Conservation (phyloP, 352 stramenopile species). For the Phytopythium delawarense region DNA sequence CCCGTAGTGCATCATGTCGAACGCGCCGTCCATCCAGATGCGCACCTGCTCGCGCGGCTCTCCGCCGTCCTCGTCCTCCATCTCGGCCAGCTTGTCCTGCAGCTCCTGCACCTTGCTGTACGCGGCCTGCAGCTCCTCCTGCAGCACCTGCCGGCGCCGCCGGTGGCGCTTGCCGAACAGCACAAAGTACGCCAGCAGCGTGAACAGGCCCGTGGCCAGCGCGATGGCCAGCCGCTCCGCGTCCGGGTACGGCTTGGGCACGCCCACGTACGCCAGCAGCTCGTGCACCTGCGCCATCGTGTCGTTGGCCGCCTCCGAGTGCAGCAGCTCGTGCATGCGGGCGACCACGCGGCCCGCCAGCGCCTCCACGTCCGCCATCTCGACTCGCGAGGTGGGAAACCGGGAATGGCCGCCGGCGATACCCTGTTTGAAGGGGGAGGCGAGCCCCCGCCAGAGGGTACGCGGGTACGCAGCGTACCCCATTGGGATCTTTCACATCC, state of each 20-base stretch:
- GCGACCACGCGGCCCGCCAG: constrained; percentile 52
- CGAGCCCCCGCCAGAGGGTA: not conserved
- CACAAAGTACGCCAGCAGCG: constrained; percentile 83
- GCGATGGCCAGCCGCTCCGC: constrained; percentile 82
- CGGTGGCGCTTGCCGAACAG: constrained; percentile 86
- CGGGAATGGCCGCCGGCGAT: constrained; percentile 5
- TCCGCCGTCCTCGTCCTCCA: constrained; percentile 69
- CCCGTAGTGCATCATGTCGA: constrained; percentile 99
- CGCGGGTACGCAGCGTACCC: not conserved
- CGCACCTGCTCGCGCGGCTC: constrained; percentile 88
- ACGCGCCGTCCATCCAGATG: constrained; percentile 99
- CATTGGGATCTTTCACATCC: not conserved
- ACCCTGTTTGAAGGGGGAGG: constrained; percentile 1
- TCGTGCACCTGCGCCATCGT: constrained; percentile 68
- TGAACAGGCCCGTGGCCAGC: constrained; percentile 74
- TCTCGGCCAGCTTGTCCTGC: constrained; percentile 79
- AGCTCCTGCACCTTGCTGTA: constrained; percentile 82
- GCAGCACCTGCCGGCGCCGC: constrained; percentile 54
- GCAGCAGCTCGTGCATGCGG: constrained; percentile 76
- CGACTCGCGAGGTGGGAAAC: not conserved
- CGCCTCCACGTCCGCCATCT: constrained; percentile 25
- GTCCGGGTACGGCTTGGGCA: constrained; percentile 84
- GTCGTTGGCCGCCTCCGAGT: constrained; percentile 65
- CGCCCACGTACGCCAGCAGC: constrained; percentile 58
- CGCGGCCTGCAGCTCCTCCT: constrained; percentile 71